These are phyloP conservation scores for Zygosaccharomyces pseudorouxii DNA, from an alignment of 805 yeast species.

Conservation along the genomic window DNA sequence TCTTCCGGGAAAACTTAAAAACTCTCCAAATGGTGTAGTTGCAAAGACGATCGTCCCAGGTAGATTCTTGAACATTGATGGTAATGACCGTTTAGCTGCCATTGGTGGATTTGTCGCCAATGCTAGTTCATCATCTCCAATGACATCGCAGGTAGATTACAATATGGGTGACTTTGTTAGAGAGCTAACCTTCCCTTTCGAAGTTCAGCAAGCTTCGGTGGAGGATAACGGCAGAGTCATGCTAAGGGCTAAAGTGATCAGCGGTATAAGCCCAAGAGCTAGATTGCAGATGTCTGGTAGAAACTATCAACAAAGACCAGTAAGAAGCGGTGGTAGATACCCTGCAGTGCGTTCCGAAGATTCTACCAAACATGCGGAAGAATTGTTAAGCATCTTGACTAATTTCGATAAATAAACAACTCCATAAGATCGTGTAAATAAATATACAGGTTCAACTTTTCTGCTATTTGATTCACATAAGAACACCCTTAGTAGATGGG, in stretches of 20 bases:
- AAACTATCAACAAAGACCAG: constrained; percentile 18
- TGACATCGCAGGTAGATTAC: constrained; percentile 35
- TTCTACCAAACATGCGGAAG: constrained; percentile 17
- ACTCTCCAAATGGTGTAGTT: constrained; percentile 66
- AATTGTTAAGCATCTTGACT: constrained; percentile 18
- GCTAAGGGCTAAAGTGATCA: constrained; percentile 20
- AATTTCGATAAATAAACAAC: constrained; percentile 11
- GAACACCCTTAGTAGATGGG: constrained; percentile 94
- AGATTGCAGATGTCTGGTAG: constrained; percentile 17
- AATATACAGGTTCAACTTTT: constrained; percentile 3
- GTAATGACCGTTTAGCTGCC: constrained; percentile 45
- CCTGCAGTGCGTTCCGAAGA: constrained; percentile 16
- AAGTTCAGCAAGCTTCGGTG: constrained; percentile 37
- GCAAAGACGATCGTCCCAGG: constrained; percentile 59
- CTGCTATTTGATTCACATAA: constrained; percentile 42
- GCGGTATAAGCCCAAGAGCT: constrained; percentile 20
- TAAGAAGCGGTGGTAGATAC: constrained; percentile 7
- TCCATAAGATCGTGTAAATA: constrained; percentile 12
- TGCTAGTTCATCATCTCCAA: constrained; percentile 26
- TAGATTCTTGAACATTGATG: constrained; percentile 49
- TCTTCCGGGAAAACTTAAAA: constrained; percentile 61
- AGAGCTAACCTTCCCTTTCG: constrained; percentile 43
- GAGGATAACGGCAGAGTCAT: constrained; percentile 36
- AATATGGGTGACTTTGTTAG: constrained; percentile 40
- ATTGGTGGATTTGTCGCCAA: constrained; percentile 52